These are phyloP conservation scores for Candida tetrigidarum DNA, from an alignment of 1,139 yeast species.

Conservation along the genomic window DNA sequence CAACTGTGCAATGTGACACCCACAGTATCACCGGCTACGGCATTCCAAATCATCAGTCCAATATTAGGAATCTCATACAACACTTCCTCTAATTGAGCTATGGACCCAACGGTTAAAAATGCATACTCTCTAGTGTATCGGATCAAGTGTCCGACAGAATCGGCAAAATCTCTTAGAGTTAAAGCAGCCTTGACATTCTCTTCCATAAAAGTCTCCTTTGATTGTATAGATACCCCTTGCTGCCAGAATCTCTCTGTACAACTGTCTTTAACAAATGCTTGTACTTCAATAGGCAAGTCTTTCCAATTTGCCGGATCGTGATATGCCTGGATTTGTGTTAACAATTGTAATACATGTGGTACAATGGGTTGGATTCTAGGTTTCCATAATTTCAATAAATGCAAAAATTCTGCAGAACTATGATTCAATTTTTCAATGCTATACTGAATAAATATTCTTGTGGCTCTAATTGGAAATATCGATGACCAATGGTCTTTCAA, in stretches of 20 bases:
- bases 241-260: slow-evolving; percentile 98
- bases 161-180: slow-evolving; percentile 94
- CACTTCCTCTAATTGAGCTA: slow-evolving; percentile 88
- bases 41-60: slow-evolving; percentile 77
- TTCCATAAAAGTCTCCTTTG: slow-evolving; percentile 92
- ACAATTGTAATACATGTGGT: slow-evolving; percentile 85
- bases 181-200: slow-evolving; percentile 94
- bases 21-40: slow-evolving; percentile 80
- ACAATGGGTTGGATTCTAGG: slow-evolving; percentile 91
- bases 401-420: slow-evolving; percentile 73
- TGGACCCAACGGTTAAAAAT: slow-evolving; percentile 85
- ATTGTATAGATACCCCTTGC: slow-evolving; percentile 93
- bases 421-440: slow-evolving; percentile 90
- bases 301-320: slow-evolving; percentile 94
- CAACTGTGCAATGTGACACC: slow-evolving; percentile 96
- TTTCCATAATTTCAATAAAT: slow-evolving; percentile 81
- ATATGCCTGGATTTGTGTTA: slow-evolving; percentile 91
- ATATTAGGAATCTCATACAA: slow-evolving; percentile 85
- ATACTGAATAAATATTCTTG: slow-evolving; percentile 92
- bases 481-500: slow-evolving; percentile 93
- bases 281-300: slow-evolving; percentile 86
- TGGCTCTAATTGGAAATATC: slow-evolving; percentile 93
- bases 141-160: slow-evolving; percentile 95
- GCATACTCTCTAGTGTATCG: slow-evolving; percentile 97
- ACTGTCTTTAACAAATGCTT: slow-evolving; percentile 84